These are phyloP conservation scores for Sanghuangporus baumii DNA, from an alignment of 1,284 basidiomycete genomes.

Conservation along the genomic window DNA sequence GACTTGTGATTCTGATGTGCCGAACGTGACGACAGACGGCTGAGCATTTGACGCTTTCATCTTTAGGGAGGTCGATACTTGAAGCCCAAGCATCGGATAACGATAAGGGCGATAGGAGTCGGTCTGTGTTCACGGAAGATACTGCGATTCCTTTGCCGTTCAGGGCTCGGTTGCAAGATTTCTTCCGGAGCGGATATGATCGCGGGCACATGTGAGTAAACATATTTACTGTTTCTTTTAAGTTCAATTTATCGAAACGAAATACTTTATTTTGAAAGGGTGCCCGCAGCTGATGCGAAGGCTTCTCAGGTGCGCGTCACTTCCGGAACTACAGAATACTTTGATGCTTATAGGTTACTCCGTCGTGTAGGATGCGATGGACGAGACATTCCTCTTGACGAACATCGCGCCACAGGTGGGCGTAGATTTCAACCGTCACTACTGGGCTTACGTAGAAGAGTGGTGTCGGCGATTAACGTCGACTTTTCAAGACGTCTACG, in stretches of 20 bases:
- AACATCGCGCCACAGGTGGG: constrained; percentile 99
- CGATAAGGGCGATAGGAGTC: constrained; percentile 59
- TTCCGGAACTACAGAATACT: background rate
- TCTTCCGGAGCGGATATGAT: constrained; percentile 94
- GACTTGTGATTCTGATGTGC: background rate
- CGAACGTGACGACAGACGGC: constrained; percentile 58
- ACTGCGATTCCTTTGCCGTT: constrained; percentile 72
- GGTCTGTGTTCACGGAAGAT: constrained; percentile 88
- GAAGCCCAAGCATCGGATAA: constrained; percentile 29
- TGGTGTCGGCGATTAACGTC: constrained; percentile 89
- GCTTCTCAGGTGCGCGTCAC: constrained; percentile 52
- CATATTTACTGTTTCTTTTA: background rate
- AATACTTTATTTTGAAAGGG: constrained; percentile 42
- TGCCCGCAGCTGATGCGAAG: constrained; percentile 97
- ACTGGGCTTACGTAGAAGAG: constrained; percentile 96
- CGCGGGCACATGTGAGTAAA: constrained; percentile 86
- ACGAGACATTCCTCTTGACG: constrained; percentile 92
- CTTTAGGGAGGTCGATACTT: constrained; percentile 50
- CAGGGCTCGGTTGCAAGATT: constrained; percentile 83
- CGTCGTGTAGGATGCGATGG: constrained; percentile 73
- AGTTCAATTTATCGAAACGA: background rate
- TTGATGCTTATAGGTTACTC: background rate
- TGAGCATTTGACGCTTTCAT: constrained; percentile 82
- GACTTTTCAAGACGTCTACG: constrained; percentile 89
- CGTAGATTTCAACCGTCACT: constrained; percentile 95